Evolutionary conservation across 1,139 yeast species (phyloP), one percentile per base, ranked within the genome.

Genomic region (Taphrina deformans): DNA sequence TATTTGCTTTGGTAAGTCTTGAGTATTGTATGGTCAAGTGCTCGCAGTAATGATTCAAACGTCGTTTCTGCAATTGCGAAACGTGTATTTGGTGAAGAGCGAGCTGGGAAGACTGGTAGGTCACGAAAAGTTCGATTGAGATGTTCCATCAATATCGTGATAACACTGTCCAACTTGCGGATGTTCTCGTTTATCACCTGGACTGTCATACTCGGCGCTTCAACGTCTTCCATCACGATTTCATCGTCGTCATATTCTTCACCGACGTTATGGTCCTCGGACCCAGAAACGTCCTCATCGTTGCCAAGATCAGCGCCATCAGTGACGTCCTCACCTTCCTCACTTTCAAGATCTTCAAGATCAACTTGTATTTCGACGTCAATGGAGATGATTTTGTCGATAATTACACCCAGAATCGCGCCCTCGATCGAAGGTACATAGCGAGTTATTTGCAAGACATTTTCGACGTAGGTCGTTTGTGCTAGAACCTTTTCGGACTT

Each of bases 1-100:
- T 92, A 88, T 72, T 90, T 85, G 10, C 98, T 92, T 74, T 89
- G 88, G 76, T 92, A 96, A 0, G 99, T 93, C 16, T 97, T 96
- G 66, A 93, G 79, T 53, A 93, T 62, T 16, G 68, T 67, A 6
- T 40, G 53, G 31, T 62, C 68, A 31, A 67, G 67, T 5, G 69
- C 61, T n/a, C 24, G 44, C 12, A 67, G 53, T 16, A 67, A 62
- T 31, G 61, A 44, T 24, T 62, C 65, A 50, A 67, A 67, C 7
- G 60, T 55, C 10, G 40, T 24, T 23, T 56, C 61, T n/a, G 65
- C 56, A 10, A 48, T 52, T 4, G 29, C 44, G 45, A 41, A 58
- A 3, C 53, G 31, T 3, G 40, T 12, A 26, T 24, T n/a, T 3
- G 50, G 31, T 26, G 45, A 10, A 27, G 16, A n/a, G 12, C 58